Conservation (phyloP, 108 stramenopile species). For the Pseudonitzschia multiseries region DNA sequence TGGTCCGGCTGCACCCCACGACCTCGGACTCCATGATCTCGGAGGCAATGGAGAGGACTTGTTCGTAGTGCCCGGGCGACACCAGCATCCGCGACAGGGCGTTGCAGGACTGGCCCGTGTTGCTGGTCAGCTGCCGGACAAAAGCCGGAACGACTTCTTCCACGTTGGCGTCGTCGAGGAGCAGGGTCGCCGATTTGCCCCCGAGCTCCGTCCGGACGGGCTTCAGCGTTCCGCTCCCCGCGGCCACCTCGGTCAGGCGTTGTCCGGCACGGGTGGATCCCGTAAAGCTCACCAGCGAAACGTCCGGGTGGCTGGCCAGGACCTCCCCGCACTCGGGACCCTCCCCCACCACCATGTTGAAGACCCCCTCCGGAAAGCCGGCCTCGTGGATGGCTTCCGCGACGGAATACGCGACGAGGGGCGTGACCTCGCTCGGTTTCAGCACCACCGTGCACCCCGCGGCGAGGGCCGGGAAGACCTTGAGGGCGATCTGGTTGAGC, state of each 20-base stretch:
- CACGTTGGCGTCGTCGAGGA: constrained; percentile 52
- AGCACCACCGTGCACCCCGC: constrained; percentile 83
- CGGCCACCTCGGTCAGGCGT: constrained; percentile 42
- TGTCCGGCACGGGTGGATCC: constrained; percentile 61
- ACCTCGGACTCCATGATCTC: constrained; percentile 6
- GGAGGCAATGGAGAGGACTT: constrained; percentile 24
- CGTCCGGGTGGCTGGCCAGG: constrained; percentile 5
- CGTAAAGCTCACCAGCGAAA: constrained; percentile 71
- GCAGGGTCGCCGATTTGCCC: constrained; percentile 81
- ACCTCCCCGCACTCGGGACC: constrained; percentile 10
- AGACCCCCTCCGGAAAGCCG: constrained; percentile 77
- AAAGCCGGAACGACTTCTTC: constrained; percentile 54
- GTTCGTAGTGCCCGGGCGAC: constrained; percentile 46
- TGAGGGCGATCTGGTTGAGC: constrained; percentile 73
- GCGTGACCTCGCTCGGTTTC: constrained; percentile 83
- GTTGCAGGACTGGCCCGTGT: constrained; percentile 74
- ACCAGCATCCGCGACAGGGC: constrained; percentile 66
- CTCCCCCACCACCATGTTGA: constrained; percentile 75
- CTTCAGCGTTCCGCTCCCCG: constrained; percentile 30
- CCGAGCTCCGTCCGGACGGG: constrained; percentile 79
- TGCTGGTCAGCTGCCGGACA: constrained; percentile 47
- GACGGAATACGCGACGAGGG: constrained; percentile 55
- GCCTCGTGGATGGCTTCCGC: constrained; percentile 57
- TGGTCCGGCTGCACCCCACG: background rate
- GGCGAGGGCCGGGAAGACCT: constrained; percentile 79